A percentile compares a stretch with the other conserved stretches of the same genome.
phyloP scores from a whole-genome alignment of 2,329 filamentous ascomycete species.

The Colletotrichum horii region DNA sequence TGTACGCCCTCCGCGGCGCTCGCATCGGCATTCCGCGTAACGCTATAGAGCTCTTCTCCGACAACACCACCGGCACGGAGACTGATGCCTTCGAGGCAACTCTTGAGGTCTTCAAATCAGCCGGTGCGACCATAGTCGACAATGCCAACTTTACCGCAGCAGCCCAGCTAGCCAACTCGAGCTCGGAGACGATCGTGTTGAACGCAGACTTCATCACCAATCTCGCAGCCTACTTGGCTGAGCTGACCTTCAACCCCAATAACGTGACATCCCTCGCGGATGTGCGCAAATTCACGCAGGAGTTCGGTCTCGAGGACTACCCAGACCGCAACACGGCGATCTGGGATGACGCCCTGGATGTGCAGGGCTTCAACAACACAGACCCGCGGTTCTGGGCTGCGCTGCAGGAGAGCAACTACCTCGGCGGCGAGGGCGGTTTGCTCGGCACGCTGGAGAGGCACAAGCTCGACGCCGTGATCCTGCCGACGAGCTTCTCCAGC shows the following conservation, averaged over 20 bases:
- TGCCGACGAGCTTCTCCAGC: slow-evolving; percentile 52
- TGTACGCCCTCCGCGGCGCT: slow-evolving; percentile 57
- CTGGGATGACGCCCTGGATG: slow-evolving; percentile 59
- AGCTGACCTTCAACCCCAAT: slow-evolving; percentile 63
- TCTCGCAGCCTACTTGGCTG: slow-evolving; percentile 59
- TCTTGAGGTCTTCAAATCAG: slow-evolving; percentile 52
- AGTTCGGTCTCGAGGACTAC: slow-evolving; percentile 59
- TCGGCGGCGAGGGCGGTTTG: slow-evolving; percentile 64
- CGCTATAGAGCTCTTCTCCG: slow-evolving; percentile 45
- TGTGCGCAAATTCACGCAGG: slow-evolving; percentile 60
- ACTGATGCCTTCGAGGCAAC: slow-evolving; percentile 59
- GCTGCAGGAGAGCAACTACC: slow-evolving; percentile 58
- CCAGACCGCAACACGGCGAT: slow-evolving; percentile 62
- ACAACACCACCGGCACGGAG: slow-evolving; percentile 19
- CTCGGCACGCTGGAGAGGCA: slow-evolving; percentile 61
- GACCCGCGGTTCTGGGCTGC: slow-evolving; percentile 60
- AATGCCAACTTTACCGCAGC: slow-evolving; percentile 46
- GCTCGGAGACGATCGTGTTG: slow-evolving; percentile 45
- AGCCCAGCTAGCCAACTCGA: slow-evolving; percentile 28
- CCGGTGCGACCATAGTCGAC: slow-evolving; percentile 66
- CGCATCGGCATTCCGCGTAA: slow-evolving; percentile 70
- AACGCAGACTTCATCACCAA: slow-evolving; percentile 64
- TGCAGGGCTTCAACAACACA: slow-evolving; percentile 58
- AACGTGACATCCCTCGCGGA: slow-evolving; percentile 55
- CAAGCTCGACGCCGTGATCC: slow-evolving; percentile 62